Percentiles rank a stretch among this genome's conserved stretches.
Evolutionary conservation across 2,329 filamentous ascomycete species (phyloP).

Genomic region (Metarhizium brunneum): DNA sequence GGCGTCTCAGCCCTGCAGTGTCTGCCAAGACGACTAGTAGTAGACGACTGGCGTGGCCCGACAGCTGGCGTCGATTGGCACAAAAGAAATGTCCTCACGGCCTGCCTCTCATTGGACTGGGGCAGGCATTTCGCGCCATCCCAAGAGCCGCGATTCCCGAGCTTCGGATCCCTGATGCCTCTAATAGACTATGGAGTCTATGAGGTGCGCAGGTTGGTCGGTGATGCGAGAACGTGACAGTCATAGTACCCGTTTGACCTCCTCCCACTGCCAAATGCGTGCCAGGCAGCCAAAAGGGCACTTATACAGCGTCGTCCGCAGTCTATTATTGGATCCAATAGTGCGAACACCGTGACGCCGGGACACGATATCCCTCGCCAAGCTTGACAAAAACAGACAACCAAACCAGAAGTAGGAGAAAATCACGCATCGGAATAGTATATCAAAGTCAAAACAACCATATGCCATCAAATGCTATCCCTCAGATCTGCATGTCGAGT

Average conservation of each 20-base stretch:
- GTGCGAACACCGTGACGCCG: no score
- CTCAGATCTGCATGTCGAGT: no score
- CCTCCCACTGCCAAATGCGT: no score
- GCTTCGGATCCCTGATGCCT: neutral
- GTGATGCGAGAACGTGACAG: neutral
- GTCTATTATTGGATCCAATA: neutral
- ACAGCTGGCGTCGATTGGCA: neutral
- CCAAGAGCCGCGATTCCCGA: neutral
- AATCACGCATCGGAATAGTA: no score
- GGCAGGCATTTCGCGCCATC: neutral
- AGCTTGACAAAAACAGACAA: no score
- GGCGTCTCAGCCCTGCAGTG: neutral
- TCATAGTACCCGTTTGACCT: neutral
- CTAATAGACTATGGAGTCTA: neutral
- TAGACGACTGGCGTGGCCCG: neutral
- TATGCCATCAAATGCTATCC: no score
- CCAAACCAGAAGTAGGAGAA: no score
- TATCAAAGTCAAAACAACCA: no score
- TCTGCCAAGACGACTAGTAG: neutral
- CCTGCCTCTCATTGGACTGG: neutral
- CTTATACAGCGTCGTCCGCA: no score
- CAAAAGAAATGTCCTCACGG: neutral
- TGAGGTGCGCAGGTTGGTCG: neutral
- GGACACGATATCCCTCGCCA: no score
- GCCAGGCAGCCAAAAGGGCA: no score